These are phyloP conservation scores for Raddia guianensis DNA, from an alignment of 176 grass and related monocot species.

Conservation along the genomic window DNA sequence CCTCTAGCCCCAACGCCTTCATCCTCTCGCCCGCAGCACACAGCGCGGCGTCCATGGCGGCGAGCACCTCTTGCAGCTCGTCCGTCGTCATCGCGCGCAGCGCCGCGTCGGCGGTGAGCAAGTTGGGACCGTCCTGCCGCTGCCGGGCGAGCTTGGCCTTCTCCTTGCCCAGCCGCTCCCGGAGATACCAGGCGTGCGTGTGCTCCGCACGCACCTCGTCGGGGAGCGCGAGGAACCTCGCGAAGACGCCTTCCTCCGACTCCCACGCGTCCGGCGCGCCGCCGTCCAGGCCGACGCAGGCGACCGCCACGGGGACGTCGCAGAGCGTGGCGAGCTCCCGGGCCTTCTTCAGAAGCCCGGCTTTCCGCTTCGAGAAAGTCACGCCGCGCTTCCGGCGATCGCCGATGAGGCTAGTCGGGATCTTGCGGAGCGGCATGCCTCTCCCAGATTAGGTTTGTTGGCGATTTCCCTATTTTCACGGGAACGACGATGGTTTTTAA, in stretches of 20 bases:
- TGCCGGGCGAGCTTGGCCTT: slow-evolving; percentile 23
- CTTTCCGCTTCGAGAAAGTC: background rate
- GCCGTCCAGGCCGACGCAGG: slow-evolving; percentile 15
- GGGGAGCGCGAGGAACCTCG: slow-evolving; percentile 35
- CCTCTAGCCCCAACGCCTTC: background rate
- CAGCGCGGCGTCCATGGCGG: slow-evolving; percentile 19
- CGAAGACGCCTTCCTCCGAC: slow-evolving; percentile 29
- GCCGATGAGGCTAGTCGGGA: slow-evolving; percentile 12
- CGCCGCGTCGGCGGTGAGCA: background rate
- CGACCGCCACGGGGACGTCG: slow-evolving; percentile 27
- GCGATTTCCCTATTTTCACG: too few species aligned
- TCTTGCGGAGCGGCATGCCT: slow-evolving; percentile 29
- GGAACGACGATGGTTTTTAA: too few species aligned
- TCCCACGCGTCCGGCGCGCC: slow-evolving; percentile 1
- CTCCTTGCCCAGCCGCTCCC: background rate
- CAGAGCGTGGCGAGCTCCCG: slow-evolving; percentile 24
- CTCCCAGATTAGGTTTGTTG: too few species aligned
- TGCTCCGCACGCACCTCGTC: slow-evolving; percentile 8
- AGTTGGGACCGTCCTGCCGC: background rate
- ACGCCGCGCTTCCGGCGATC: background rate
- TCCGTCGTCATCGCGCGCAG: background rate
- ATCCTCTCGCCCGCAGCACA: slow-evolving; percentile 9
- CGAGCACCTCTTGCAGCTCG: slow-evolving; percentile 26
- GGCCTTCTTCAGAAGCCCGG: slow-evolving; percentile 31
- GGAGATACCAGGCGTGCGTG: slow-evolving; percentile 22